Evolutionary conservation across 2,329 filamentous ascomycete species (phyloP), one percentile per base, ranked within the genome.

Genomic region (Fusarium udum): DNA sequence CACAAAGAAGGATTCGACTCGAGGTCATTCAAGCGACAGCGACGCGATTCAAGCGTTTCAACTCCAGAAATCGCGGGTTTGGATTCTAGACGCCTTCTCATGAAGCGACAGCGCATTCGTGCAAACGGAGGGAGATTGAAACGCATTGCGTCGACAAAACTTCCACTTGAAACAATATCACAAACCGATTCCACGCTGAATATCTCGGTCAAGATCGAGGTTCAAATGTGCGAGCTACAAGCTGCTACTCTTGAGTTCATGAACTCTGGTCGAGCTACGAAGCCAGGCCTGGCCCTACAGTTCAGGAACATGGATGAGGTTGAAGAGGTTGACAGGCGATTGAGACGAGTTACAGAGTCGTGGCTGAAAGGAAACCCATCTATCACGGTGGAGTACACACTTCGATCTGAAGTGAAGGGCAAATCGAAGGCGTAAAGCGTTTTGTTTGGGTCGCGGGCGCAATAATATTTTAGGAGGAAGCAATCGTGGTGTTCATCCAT

Each of bases 151-250:
- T 78, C 77, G 10, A 72, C 57, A 26, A 73, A 57, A 40, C 68
- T 80, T 39, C 76, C 78, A 14, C 64, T 81, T 13, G 80, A 80
- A 66, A 73, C 49, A 32, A 75, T 76, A n/a, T 68, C 79, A 26
- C 57, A 18, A 32, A 45, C 58, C 8, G 53, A 75, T 34, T 46
- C 70, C 48, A 77, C 74, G 13, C 69, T 73, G 45, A 55, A 61
- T 36, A 31, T 75, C 26, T 73, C 62, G 26, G 53, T 57, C 34
- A 68, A 56, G 31, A 42, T 70, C 18, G 37, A 39, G 20, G 24
- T 71, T 36, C 49, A 57, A 51, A 59, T 71, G 46, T 26, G 34
- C 24, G 31, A 51, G 32, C 34, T 79, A 48, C 67, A 37, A 28
- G 46, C 31, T 53, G 58, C 63, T 53, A 57, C 69, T 36, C 16